Percentiles rank a stretch among this genome's conserved stretches.
These are phyloP conservation scores for Saraca asoca DNA, from an alignment of 331 rosid genomes.

Conservation along the genomic window DNA sequence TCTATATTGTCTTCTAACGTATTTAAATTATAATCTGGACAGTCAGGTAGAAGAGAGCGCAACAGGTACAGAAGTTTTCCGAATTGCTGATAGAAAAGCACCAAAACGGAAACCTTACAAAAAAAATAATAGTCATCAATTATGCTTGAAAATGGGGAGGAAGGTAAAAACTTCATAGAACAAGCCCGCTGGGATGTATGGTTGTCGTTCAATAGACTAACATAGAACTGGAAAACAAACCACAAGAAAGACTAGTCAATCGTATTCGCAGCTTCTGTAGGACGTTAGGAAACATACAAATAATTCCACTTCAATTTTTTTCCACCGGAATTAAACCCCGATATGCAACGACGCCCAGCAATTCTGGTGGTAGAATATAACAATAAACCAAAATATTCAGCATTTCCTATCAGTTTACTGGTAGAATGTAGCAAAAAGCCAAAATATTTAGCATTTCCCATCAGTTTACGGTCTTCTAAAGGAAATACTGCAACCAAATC, in stretches of 20 bases:
- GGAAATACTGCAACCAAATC: slow-evolving; percentile 18
- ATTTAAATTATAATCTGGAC: not conserved
- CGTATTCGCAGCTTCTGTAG: not conserved
- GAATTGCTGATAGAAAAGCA: not conserved
- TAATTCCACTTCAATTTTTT: not conserved
- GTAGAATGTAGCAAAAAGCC: not conserved
- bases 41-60: too few species aligned
- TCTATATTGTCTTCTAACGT: not conserved
- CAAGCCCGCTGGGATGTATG: too few species aligned
- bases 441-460: not conserved
- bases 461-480: slow-evolving; percentile 9
- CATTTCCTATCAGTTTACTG: not conserved
- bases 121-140: not conserved
- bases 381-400: not conserved
- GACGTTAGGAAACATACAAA: not conserved
- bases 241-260: not conserved
- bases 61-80: not conserved
- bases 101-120: not conserved
- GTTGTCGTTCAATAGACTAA: too few species aligned
- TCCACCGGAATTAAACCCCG: not conserved
- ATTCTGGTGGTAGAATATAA: not conserved
- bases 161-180: not conserved
- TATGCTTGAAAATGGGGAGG: not conserved
- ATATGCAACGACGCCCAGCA: not conserved
- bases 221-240: not conserved